Percentiles rank a stretch among this genome's conserved stretches.
These are phyloP conservation scores for Elaphomyces granulatus DNA, from an alignment of 495 filamentous ascomycete genomes.

Conservation along the genomic window DNA sequence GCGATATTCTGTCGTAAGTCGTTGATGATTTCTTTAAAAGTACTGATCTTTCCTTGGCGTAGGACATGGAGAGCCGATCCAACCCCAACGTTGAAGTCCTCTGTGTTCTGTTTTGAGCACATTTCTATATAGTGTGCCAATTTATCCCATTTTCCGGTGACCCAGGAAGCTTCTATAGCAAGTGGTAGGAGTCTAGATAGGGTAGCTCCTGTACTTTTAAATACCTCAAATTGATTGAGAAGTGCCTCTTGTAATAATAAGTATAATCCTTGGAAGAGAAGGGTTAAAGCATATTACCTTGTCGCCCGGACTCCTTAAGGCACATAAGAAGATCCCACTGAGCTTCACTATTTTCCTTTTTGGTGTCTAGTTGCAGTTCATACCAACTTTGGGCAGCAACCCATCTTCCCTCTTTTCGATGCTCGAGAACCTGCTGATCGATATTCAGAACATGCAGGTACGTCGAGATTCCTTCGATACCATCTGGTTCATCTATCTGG, in stretches of 20 bases:
- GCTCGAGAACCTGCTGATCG: conserved; percentile 83
- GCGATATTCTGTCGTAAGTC: conserved; percentile 55
- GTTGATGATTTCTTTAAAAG: conserved; percentile 45
- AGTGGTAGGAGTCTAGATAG: conserved; percentile 54
- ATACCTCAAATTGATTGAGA: conserved; percentile 67
- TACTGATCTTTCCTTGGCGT: conserved; percentile 33
- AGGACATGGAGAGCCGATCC: conserved; percentile 57
- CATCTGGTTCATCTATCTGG: conserved; percentile 93
- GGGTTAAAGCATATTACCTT: conserved; percentile 40
- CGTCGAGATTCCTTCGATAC: conserved; percentile 84
- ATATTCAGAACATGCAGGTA: conserved; percentile 68
- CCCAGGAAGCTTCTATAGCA: conserved; percentile 83
- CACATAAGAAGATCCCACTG: conserved; percentile 79
- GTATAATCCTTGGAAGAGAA: conserved; percentile 11
- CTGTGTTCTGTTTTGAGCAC: conserved; percentile 34
- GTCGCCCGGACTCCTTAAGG: conserved; percentile 81
- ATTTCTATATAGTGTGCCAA: conserved; percentile 53
- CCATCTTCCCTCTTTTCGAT: conserved; percentile 90
- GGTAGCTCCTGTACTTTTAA: conserved; percentile 39
- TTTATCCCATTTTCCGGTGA: conserved; percentile 64
- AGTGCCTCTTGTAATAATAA: conserved; percentile 48
- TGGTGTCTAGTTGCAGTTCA: conserved; percentile 66
- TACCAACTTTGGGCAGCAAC: conserved; percentile 98
- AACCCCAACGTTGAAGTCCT: conserved; percentile 72
- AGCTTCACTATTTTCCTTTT: conserved; percentile 58